phyloP scores from a whole-genome alignment of 805 yeast genomes.

The Kluyveromyces starmeri region DNA sequence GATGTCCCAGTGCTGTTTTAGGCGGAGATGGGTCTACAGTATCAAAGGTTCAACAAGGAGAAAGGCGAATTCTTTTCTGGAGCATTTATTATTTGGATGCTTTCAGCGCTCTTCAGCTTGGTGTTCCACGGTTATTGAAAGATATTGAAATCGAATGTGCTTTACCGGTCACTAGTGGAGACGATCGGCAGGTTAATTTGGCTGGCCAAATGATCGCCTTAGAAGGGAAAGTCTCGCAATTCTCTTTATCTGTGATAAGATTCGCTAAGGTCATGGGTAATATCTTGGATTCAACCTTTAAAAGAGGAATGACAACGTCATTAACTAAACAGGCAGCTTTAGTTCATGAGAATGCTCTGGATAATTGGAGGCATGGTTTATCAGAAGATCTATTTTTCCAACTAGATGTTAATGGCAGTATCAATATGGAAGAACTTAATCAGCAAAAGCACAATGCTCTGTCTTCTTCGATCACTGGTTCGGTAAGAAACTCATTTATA shows the following conservation, averaged over 20 bases:
- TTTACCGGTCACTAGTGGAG: constrained; percentile 55
- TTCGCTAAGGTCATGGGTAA: constrained; percentile 66
- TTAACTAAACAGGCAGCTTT: constrained; percentile 22
- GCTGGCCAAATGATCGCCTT: constrained; percentile 39
- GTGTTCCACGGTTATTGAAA: constrained; percentile 72
- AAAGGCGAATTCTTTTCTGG: constrained; percentile 79
- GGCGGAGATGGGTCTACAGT: constrained; percentile 57
- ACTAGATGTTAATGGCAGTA: constrained; percentile 46
- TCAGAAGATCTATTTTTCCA: constrained; percentile 56
- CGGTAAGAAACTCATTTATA: constrained; percentile 33
- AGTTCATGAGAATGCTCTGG: constrained; percentile 58
- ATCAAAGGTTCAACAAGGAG: constrained; percentile 66
- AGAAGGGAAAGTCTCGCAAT: constrained; percentile 60
- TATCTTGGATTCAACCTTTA: constrained; percentile 61
- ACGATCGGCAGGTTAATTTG: constrained; percentile 46
- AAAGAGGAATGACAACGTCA: constrained; percentile 37
- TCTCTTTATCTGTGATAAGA: constrained; percentile 57
- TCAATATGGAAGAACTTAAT: constrained; percentile 19
- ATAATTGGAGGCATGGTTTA: constrained; percentile 68
- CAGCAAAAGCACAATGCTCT: constrained; percentile 7
- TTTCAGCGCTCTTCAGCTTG: constrained; percentile 65
- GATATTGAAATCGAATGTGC: constrained; percentile 85
- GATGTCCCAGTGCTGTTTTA: constrained; percentile 79
- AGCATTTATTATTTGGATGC: constrained; percentile 68
- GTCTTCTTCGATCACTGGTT: neutral